Percentiles rank a stretch among this genome's conserved stretches.
phyloP scores from a whole-genome alignment of 2,329 filamentous ascomycete genomes.

The Stemphylium vesicarium region DNA sequence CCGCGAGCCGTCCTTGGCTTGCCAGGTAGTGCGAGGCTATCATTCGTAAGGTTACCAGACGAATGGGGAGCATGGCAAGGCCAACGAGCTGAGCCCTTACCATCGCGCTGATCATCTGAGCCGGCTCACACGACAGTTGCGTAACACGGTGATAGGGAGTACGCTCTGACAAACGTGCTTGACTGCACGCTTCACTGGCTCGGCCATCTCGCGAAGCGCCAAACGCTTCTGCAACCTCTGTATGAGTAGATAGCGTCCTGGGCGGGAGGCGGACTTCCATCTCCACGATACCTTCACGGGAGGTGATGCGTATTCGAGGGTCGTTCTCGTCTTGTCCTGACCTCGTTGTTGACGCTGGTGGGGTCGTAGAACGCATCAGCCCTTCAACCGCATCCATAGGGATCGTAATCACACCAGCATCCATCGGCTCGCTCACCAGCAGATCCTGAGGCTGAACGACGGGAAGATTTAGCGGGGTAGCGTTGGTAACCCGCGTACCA shows the following conservation, averaged over 20 bases:
- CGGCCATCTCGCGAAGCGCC: conserved; percentile 12
- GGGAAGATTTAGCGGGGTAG: conserved; percentile 33
- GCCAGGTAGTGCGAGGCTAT: conserved; percentile 42
- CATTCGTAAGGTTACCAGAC: conserved; percentile 37
- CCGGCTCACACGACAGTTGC: conserved; percentile 42
- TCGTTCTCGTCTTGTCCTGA: conserved; percentile 41
- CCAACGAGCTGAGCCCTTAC: conserved; percentile 41
- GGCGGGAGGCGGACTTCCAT: conserved; percentile 48
- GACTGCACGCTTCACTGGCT: conserved; percentile 10
- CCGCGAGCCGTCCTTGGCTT: conserved; percentile 8
- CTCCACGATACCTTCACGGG: conserved; percentile 46
- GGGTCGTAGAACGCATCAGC: conserved; percentile 27
- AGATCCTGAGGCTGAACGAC: conserved; percentile 12
- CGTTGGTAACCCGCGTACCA: conserved; percentile 27
- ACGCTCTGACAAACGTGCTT: conserved; percentile 8
- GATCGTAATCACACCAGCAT: conserved; percentile 13
- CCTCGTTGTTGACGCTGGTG: conserved; percentile 30
- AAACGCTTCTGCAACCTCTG: conserved; percentile 26
- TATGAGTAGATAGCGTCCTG: conserved; percentile 39
- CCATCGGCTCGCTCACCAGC: conserved; percentile 2
- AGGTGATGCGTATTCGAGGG: conserved; percentile 48
- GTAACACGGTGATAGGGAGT: conserved; percentile 42
- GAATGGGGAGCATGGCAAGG: conserved; percentile 40
- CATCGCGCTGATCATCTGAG: conserved; percentile 42
- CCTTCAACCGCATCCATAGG: conserved; percentile 18